Conservation (phyloP, 441 rosid species). For the Syzygium malaccense region DNA sequence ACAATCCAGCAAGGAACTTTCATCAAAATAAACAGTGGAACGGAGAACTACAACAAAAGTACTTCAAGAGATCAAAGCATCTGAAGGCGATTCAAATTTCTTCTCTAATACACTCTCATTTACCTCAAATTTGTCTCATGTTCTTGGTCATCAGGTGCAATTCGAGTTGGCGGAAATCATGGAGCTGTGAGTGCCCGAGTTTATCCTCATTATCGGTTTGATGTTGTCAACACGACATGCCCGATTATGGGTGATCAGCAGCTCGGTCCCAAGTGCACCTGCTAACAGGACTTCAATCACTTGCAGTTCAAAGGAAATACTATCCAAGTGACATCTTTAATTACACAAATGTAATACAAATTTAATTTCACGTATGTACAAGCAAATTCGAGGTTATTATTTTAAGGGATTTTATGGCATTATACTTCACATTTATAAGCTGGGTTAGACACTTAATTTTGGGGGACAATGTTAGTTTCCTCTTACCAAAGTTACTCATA, state of each 20-base stretch:
- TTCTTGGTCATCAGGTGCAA: not conserved
- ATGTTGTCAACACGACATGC: not conserved
- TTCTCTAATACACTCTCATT: not conserved
- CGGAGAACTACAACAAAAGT: no score
- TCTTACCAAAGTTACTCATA: not conserved
- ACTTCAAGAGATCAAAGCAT: not conserved
- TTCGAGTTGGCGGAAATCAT: not conserved
- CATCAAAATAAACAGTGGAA: not conserved
- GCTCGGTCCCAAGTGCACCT: not conserved
- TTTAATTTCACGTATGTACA: no score
- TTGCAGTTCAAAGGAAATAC: no score
- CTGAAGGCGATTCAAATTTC: not conserved
- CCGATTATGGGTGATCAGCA: not conserved
- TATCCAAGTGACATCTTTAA: no score
- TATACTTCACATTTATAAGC: not conserved
- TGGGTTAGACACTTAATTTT: not conserved
- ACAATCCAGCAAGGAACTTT: not conserved
- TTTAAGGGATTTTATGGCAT: not conserved
- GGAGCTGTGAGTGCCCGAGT: not conserved
- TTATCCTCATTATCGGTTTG: not conserved
- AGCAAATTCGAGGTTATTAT: no score
- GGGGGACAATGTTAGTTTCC: not conserved
- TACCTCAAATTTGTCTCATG: not conserved
- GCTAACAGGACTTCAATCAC: not conserved
- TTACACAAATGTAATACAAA: no score